Base-by-base conservation (phyloP, 768 basidiomycete genomes). In the Podaxis sp. region DNA sequence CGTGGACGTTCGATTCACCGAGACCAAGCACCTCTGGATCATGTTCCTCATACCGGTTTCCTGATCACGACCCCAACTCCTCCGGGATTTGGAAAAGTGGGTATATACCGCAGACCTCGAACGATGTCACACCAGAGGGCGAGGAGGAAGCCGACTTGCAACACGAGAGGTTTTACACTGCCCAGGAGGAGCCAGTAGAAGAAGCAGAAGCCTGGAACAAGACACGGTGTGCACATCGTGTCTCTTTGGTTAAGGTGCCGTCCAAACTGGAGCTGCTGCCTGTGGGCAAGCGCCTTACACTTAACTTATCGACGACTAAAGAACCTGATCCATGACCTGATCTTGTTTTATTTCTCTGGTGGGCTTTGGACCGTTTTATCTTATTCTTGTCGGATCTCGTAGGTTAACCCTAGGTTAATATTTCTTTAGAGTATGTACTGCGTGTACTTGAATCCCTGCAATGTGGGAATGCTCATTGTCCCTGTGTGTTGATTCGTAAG, bases 201-300 rank as follows among this genome's bases (percentile, higher is more conserved):
- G 81, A 88, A 73, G 92, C 93, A n/a, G 93, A 94, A 72, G 88
- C 89, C 57, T 95, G 93, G 93, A 80, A 92, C 74, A 87, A 87
- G 72, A 95, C 93, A 1, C 87, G 88, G 53, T 89, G 88, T 39
- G 92, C 91, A 13, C 90, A 92, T 67, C 88, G 93, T 8, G 93
- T 95, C 8, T 95, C 92, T 9, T 78, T 95, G 48, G 89, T 93
- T 49, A 82, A 84, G 63, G 73, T 93, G 26, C 92, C 92, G 24
- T 85, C 89, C 9, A 72, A 76, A 65, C 73, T 84, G 59, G 69
- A 73, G 44, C 60, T 52, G 46, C 63, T 44, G 42, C 63, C 51
- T 36, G 63, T 63, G 17, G 48, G 38, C 61, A 63, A 51, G 11
- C 61, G 55, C n/a, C 54, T 63, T n/a, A 56, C 61, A 40, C 33